phyloP scores from a whole-genome alignment of 2,329 filamentous ascomycete species.

The Nigrospora osmanthi region DNA sequence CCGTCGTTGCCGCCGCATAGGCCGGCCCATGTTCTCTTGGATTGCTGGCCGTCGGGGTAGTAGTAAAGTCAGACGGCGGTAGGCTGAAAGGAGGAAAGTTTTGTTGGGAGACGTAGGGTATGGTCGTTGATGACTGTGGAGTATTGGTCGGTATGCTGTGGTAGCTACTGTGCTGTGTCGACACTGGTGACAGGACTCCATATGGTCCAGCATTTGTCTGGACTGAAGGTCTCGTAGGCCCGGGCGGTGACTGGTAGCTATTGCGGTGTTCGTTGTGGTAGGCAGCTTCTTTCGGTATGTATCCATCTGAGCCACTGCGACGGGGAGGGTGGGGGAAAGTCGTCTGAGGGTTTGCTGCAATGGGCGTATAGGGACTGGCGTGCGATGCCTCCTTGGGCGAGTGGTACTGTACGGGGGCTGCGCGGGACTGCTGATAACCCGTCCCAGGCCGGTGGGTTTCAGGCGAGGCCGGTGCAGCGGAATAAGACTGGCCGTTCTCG shows the following conservation, averaged over 20 bases:
- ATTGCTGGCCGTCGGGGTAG: conserved; percentile 27
- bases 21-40: conserved; percentile 25
- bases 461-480: conserved; percentile 36
- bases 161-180: conserved; percentile 37
- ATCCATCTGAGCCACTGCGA: conserved; percentile 31
- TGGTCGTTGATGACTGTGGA: conserved; percentile 31
- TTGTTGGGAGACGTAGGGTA: conserved; percentile 49
- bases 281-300: conserved; percentile 30
- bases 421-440: conserved; percentile 30
- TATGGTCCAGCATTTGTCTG: conserved; percentile 42
- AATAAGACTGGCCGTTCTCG: conserved; percentile 3
- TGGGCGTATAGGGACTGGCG: conserved; percentile 37
- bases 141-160: conserved; percentile 37
- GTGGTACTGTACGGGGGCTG: conserved; percentile 34
- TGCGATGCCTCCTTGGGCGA: conserved; percentile 32
- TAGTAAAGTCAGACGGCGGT: conserved; percentile 50
- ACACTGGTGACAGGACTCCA: conserved; percentile 43
- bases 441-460: conserved; percentile 36
- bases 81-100: conserved; percentile 57
- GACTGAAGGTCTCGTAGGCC: conserved; percentile 34
- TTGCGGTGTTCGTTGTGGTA: conserved; percentile 23
- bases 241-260: conserved; percentile 32
- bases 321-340: conserved; percentile 24
- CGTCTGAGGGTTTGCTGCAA: conserved; percentile 33
- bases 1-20: conserved; percentile 28